Evolutionary conservation across 768 basidiomycete species (phyloP), one percentile per base, ranked within the genome.

Genomic region (Trametes elegans): DNA sequence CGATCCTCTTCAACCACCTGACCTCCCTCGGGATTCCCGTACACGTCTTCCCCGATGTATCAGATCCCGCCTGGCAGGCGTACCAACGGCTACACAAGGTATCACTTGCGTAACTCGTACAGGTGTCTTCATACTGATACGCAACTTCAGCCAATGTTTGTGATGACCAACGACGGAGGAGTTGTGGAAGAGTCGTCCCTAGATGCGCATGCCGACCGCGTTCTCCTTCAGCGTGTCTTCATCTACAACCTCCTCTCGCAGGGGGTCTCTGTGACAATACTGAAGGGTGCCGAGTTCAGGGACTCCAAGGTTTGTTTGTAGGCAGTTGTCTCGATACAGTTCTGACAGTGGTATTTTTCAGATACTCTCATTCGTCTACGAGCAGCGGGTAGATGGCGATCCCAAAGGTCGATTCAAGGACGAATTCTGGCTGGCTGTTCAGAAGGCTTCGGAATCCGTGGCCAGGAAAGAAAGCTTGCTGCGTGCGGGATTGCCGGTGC

Each of bases 311-410:
- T 81, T 14, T 18, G 68, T 39, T 6, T 2, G 1, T 4, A 29
- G 7, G 1, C 23, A n/a, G 21, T 3, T 16, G n/a, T 4, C 24
- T 18, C 16, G 1, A 21, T 13, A 31, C 14, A 18, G 2, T 28
- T 11, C 11, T 8, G 23, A 42, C 9, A 49, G 26, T 14, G 19
- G 24, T 7, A 27, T n/a, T 26, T 27, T 14, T 7, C 60, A 87
- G 87, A 78, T 87, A 34, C 65, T 80, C 11, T 74, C 86, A 0
- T 86, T 87, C 58, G 76, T 88, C 10, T 81, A 72, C 60, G 61
- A 76, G 63, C 65, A 68, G 41, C 49, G 65, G 8, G 60, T 66
- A 19, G 65, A 65, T 34, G 39, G 39, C 8, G 31, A 66, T 4
- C 57, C 64, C 11, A 63, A 54, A 2, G 35, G 47, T 3, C 36